These are phyloP conservation scores for Lipomyces orientalis DNA, from an alignment of 805 yeast species.

Conservation along the genomic window DNA sequence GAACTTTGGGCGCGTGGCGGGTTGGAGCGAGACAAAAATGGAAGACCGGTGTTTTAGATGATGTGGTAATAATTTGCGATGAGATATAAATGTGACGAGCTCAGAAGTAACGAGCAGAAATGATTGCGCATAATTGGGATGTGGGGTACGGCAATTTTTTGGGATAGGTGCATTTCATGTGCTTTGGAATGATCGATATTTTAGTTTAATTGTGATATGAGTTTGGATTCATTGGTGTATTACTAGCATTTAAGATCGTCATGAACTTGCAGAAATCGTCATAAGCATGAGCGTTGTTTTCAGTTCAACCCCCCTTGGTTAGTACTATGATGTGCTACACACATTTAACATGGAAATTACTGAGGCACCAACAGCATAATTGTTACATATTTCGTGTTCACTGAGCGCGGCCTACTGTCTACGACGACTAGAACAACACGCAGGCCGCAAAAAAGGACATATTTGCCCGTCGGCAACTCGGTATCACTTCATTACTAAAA, in stretches of 20 bases:
- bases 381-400: no score
- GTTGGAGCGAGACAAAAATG: conserved; percentile 20
- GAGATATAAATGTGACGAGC: background rate
- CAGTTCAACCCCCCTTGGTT: background rate
- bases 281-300: background rate
- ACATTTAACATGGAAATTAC: no score
- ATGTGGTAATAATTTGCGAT: background rate
- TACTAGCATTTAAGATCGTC: background rate
- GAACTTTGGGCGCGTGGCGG: conserved; percentile 14
- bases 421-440: no score
- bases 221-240: background rate
- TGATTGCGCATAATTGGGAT: background rate
- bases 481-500: no score
- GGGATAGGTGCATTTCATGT: background rate
- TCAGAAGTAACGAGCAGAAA: background rate
- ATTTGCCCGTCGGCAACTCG: no score
- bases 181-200: background rate
- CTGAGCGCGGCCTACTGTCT: no score
- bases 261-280: background rate
- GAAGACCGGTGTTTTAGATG: conserved; percentile 23
- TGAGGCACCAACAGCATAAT: no score
- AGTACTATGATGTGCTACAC: no score
- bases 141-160: background rate
- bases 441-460: no score
- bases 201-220: background rate